Base-by-base conservation (phyloP, 331 rosid species). In the Pyracantha coccinea region DNA sequence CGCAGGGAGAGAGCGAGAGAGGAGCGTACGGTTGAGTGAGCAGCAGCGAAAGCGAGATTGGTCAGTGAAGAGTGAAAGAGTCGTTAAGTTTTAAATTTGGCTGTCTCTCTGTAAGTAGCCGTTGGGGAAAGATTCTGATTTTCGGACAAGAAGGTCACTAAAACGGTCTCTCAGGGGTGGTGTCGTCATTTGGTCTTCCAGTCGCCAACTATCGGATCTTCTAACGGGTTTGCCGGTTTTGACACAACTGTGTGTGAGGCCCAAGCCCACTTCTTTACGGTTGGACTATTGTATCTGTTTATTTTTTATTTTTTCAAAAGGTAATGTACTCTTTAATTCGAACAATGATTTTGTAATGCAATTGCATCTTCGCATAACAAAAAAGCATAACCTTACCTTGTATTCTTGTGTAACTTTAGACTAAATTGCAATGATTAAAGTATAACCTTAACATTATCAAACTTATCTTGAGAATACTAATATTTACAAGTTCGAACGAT, bases 91-190 rank as follows among this genome's bases (percentile, higher is more conserved):
- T 62, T 62, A 88, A 77, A 78, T 76, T 41, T 61, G 28, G 62
- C 25, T 61, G 11, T 14, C 33, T 72, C 76, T 65, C 78, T 65
- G 77, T 21, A 85, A 87, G 85, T 91, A 91, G 96, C 96, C 96
- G 96, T 88, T 91, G 79, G 45, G 77, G 77, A 78, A 73, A 69
- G 64, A 41, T 69, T 47, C 60, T 15, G 59, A 45, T 24, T 23
- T 68, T 50, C 73, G 59, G 73, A 68, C 73, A 68, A 41, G 71
- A 6, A 21, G 21, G 35, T 12, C 32, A 27, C 2, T 53, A 41
- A 25, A 69, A 47, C 73, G 19, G 73, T n/a, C 28, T 27, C 1
- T 16, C 21, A 24, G 73, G 73, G 73, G 32, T 27, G 3, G 4
- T 69, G 5, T 53, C 13, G 41, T 47, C 57, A 69, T 23, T 45